Percentiles rank a stretch among this genome's conserved stretches.
phyloP scores from a whole-genome alignment of 805 yeast genomes.

The Jamesozyma rosinii region DNA sequence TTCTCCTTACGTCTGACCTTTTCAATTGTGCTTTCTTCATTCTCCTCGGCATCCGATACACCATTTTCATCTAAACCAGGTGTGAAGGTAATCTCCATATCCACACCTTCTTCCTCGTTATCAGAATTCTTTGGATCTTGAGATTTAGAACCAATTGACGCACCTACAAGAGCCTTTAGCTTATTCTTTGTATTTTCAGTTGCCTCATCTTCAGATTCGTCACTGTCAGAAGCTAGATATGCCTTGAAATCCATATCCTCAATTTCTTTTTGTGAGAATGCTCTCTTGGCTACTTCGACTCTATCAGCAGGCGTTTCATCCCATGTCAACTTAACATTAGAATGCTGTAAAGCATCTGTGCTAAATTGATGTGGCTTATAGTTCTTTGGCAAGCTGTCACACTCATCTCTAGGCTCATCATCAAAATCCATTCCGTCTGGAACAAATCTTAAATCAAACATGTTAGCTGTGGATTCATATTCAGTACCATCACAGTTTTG shows the following conservation, averaged over 20 bases:
- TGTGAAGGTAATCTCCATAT: conserved; percentile 91
- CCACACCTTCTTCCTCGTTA: conserved; percentile 59
- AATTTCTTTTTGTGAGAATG: conserved; percentile 79
- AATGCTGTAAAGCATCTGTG: conserved; percentile 92
- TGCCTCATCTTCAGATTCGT: conserved; percentile 39
- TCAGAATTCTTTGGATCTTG: conserved; percentile 33
- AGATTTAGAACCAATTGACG: conserved; percentile 28
- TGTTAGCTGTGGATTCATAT: conserved; percentile 89
- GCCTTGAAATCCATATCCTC: conserved; percentile 90
- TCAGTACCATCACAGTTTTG: conserved; percentile 90
- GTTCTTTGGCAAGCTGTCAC: conserved; percentile 61
- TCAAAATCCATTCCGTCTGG: conserved; percentile 91
- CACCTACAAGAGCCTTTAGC: conserved; percentile 50
- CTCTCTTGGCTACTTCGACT: conserved; percentile 60
- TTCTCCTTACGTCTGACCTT: conserved; percentile 79
- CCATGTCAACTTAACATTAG: conserved; percentile 95
- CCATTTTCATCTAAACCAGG: conserved; percentile 57
- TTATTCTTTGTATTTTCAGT: conserved; percentile 40
- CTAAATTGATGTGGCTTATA: conserved; percentile 76
- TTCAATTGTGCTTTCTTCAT: conserved; percentile 67
- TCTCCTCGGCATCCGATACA: conserved; percentile 30
- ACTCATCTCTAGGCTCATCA: conserved; percentile 63
- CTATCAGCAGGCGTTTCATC: conserved; percentile 96
- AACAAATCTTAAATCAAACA: conserved; percentile 83
- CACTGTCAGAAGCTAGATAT: conserved; percentile 75